Evolutionary conservation across 495 filamentous ascomycete species (phyloP).

Genomic region (Penicillium odoratum): DNA sequence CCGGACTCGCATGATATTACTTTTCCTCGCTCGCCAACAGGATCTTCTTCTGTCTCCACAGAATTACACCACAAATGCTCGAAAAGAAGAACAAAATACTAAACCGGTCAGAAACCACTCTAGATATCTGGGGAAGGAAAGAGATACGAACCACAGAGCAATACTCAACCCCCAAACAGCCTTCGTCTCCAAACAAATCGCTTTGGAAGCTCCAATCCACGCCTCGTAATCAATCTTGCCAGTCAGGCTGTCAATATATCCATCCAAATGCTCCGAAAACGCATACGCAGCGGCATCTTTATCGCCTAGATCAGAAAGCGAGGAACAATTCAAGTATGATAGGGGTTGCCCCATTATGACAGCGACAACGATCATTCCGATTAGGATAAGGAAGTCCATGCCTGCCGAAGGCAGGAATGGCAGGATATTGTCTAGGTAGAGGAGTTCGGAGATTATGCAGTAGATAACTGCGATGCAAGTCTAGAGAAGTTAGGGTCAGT

Average conservation of each 20-base stretch:
- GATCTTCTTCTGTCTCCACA: conserved; percentile 58
- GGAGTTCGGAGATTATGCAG: conserved; percentile 68
- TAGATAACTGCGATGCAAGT: conserved; percentile 76
- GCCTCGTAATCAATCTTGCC: conserved; percentile 52
- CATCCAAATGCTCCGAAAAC: conserved; percentile 44
- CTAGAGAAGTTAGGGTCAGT: conserved; percentile 39
- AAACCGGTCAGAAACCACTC: neutral
- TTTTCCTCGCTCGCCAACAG: conserved; percentile 27
- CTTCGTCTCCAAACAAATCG: conserved; percentile 83
- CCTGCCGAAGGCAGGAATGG: conserved; percentile 66
- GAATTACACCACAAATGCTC: conserved; percentile 52
- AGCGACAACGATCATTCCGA: conserved; percentile 69
- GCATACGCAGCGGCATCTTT: conserved; percentile 42
- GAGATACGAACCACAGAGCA: conserved; percentile 62
- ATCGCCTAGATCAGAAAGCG: conserved; percentile 43
- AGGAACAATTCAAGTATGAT: conserved; percentile 70
- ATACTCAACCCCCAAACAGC: conserved; percentile 87
- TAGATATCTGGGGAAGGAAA: neutral
- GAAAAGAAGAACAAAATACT: conserved; percentile 74
- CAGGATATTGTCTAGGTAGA: conserved; percentile 74
- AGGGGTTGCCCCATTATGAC: conserved; percentile 79
- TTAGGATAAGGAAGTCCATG: conserved; percentile 66
- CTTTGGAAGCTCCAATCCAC: conserved; percentile 65
- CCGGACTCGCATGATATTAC: conserved; percentile 1
- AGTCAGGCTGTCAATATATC: conserved; percentile 38